Evolutionary conservation across 257 asterid species (phyloP).

Genomic region (Ilex aquifolium): DNA sequence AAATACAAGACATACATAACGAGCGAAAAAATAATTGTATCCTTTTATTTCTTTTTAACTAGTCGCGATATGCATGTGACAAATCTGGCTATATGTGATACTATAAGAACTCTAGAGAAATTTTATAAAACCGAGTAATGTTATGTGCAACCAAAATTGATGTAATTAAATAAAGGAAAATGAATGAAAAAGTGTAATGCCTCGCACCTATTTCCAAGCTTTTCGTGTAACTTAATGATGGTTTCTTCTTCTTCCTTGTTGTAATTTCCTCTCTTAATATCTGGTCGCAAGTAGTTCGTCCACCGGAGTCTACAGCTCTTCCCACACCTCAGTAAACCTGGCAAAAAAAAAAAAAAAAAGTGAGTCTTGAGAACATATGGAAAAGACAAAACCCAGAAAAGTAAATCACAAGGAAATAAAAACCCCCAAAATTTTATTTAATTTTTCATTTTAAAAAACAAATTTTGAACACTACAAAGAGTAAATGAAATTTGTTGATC

Average conservation of each 20-base stretch:
- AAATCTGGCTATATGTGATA: not conserved
- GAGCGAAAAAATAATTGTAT: no score
- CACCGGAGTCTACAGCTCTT: conserved; percentile 66
- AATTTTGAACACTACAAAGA: no score
- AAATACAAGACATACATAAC: no score
- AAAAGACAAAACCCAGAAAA: not conserved
- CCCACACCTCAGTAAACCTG: conserved; percentile 68
- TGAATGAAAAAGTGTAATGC: not conserved
- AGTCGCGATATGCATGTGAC: no score
- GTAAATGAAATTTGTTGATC: no score
- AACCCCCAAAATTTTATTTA: no score
- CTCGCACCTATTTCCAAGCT: conserved; percentile 66
- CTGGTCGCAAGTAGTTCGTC: conserved; percentile 55
- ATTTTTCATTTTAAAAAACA: no score
- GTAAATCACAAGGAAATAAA: not conserved
- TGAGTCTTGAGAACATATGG: not conserved
- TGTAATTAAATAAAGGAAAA: no score
- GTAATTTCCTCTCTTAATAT: conserved; percentile 63
- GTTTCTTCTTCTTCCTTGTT: conserved; percentile 46
- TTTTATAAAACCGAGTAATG: no score
- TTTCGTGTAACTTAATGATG: conserved; percentile 43
- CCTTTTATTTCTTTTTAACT: no score
- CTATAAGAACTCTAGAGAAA: not conserved
- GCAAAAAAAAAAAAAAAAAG: not conserved
- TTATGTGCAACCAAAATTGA: no score